Conservation (phyloP, 129 eudicot species). For the Cynara cardunculus region DNA sequence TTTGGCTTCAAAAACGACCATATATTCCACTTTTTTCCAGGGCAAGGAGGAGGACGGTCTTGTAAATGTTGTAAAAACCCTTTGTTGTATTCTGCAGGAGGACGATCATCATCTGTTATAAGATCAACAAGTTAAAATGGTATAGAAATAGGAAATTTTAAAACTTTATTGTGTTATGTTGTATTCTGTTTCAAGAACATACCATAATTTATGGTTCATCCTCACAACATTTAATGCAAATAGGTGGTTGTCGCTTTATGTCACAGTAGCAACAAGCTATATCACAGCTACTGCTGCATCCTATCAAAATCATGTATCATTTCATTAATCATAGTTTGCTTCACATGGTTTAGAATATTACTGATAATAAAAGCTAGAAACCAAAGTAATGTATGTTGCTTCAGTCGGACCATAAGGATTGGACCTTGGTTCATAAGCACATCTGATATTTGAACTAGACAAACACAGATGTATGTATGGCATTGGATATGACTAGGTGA, state of each 20-base stretch:
- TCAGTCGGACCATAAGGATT: not conserved
- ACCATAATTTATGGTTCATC: conserved; percentile 47
- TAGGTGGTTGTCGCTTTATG: conserved; percentile 61
- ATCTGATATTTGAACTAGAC: too few relatives aligned
- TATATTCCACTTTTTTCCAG: conserved; percentile 75
- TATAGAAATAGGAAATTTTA: not conserved
- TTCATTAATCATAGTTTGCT: conserved; percentile 1
- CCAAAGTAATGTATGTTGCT: not conserved
- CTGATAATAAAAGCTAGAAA: not conserved
- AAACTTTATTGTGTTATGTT: not conserved
- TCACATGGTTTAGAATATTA: not conserved
- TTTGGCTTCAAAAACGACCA: conserved; percentile 80
- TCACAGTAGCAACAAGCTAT: conserved; percentile 84
- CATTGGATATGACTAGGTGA: too few relatives aligned
- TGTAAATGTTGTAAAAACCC: conserved; percentile 47
- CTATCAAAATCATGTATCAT: conserved; percentile 26
- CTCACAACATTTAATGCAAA: conserved; percentile 67
- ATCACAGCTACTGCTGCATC: conserved; percentile 85
- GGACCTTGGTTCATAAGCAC: not conserved
- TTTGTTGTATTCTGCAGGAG: conserved; percentile 2
- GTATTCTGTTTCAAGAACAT: not conserved
- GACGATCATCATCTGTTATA: not conserved
- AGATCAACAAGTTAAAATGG: not conserved
- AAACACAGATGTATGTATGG: too few relatives aligned
- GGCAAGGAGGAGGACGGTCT: conserved; percentile 90